Conservation (phyloP, 2,329 filamentous ascomycete species). For the Talaromyces sp. region DNA sequence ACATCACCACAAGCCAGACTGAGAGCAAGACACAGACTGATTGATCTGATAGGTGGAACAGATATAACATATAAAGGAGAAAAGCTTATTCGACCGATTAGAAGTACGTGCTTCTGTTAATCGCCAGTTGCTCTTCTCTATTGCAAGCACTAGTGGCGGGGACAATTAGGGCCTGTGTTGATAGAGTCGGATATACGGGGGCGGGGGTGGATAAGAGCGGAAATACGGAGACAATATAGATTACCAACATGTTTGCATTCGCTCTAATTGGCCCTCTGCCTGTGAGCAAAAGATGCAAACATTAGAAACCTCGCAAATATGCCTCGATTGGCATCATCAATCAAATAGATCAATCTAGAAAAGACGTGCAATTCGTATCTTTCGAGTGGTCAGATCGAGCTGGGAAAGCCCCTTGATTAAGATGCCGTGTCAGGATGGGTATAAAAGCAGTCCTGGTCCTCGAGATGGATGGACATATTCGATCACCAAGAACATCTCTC, state of each 20-base stretch:
- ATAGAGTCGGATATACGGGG: background rate
- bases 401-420: background rate
- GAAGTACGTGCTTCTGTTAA: background rate
- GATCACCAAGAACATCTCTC: background rate
- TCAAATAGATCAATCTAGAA: background rate
- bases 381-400: too few relatives aligned
- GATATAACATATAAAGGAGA: too few relatives aligned
- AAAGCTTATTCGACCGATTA: background rate
- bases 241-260: conserved; percentile 2
- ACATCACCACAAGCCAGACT: too few relatives aligned
- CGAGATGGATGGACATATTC: background rate
- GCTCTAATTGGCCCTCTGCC: background rate
- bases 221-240: background rate
- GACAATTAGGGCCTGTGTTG: background rate
- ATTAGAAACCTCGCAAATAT: background rate
- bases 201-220: too few relatives aligned
- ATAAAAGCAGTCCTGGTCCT: background rate
- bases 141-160: background rate
- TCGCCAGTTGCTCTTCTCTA: background rate
- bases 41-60: too few relatives aligned
- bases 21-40: too few relatives aligned
- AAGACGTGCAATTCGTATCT: background rate
- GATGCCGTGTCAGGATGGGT: background rate
- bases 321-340: background rate
- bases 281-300: background rate